Percentiles rank a stretch among this genome's conserved stretches.
These are phyloP conservation scores for Lactarius akahatsu DNA, from an alignment of 768 basidiomycete genomes.

Conservation along the genomic window DNA sequence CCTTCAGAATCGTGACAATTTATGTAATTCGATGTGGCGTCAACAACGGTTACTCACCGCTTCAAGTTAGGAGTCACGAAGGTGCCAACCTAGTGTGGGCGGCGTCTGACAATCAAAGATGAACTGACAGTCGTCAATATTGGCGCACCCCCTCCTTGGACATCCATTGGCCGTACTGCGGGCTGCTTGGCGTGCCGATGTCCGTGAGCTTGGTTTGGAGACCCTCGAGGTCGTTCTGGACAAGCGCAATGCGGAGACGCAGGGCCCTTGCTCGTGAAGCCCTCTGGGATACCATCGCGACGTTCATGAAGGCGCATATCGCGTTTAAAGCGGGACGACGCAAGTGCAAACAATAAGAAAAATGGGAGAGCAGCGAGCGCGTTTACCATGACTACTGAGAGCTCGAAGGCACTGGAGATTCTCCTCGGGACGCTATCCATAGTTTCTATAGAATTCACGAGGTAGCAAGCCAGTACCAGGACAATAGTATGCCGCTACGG, in stretches of 20 bases:
- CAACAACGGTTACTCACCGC: too few relatives aligned
- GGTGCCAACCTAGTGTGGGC: too few relatives aligned
- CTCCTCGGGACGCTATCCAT: background rate
- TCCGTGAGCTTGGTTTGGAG: conserved; percentile 4
- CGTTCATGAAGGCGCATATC: conserved; percentile 3
- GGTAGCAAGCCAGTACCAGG: background rate
- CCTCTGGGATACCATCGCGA: conserved; percentile 3
- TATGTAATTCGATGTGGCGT: background rate
- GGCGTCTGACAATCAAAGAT: too few relatives aligned
- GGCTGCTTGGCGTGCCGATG: conserved; percentile 4
- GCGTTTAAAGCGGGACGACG: background rate
- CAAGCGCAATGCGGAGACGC: conserved; percentile 10
- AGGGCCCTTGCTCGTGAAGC: conserved; percentile 17
- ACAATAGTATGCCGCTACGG: background rate
- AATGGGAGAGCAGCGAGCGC: background rate
- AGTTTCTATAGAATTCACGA: background rate
- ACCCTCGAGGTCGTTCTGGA: conserved; percentile 1
- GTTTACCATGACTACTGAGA: background rate
- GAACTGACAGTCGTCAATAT: background rate
- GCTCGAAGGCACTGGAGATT: background rate
- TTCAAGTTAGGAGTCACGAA: too few relatives aligned
- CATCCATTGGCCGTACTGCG: conserved; percentile 9
- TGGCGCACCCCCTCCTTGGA: background rate
- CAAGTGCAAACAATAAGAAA: background rate
- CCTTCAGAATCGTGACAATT: conserved; percentile 10